Conservation (phyloP, 495 filamentous ascomycete species). For the Oidiodendron maius region DNA sequence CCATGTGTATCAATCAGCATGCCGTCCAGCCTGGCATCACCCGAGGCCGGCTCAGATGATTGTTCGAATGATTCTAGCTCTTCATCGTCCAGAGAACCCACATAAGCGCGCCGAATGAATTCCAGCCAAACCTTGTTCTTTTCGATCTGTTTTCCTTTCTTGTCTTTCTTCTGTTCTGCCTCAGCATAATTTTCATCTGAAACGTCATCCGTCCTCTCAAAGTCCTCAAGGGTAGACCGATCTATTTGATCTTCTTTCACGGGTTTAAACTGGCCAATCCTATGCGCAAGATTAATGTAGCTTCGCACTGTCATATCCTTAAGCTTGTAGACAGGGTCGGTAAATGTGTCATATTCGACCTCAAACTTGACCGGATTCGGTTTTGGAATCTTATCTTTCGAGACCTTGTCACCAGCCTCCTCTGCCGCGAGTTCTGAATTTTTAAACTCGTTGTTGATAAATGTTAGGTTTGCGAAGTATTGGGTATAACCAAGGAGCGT, state of each 20-base stretch:
- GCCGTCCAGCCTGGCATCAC: neutral
- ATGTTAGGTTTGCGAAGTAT: constrained; percentile 88
- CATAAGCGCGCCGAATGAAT: constrained; percentile 25
- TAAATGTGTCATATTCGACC: constrained; percentile 78
- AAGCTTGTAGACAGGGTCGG: constrained; percentile 69
- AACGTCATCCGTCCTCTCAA: constrained; percentile 5
- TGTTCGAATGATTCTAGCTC: constrained; percentile 12
- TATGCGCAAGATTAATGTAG: constrained; percentile 68
- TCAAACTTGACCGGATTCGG: constrained; percentile 67
- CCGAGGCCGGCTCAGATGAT: no score
- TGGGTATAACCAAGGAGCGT: constrained; percentile 75
- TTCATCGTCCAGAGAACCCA: constrained; percentile 21
- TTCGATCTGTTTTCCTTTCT: constrained; percentile 17
- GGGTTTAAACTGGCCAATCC: constrained; percentile 58
- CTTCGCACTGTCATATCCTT: constrained; percentile 81
- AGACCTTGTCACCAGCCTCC: constrained; percentile 33
- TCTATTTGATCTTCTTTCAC: constrained; percentile 21
- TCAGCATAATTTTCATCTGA: neutral
- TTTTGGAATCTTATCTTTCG: constrained; percentile 49
- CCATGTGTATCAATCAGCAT: neutral
- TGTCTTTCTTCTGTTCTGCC: constrained; percentile 3
- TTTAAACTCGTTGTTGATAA: constrained; percentile 59
- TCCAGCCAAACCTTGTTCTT: constrained; percentile 25
- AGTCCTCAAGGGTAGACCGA: constrained; percentile 13
- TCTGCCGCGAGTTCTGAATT: constrained; percentile 18